Percentiles rank a stretch among this genome's conserved stretches.
phyloP scores from a whole-genome alignment of 2,329 filamentous ascomycete genomes.

The Pseudohalonectria lignicola region DNA sequence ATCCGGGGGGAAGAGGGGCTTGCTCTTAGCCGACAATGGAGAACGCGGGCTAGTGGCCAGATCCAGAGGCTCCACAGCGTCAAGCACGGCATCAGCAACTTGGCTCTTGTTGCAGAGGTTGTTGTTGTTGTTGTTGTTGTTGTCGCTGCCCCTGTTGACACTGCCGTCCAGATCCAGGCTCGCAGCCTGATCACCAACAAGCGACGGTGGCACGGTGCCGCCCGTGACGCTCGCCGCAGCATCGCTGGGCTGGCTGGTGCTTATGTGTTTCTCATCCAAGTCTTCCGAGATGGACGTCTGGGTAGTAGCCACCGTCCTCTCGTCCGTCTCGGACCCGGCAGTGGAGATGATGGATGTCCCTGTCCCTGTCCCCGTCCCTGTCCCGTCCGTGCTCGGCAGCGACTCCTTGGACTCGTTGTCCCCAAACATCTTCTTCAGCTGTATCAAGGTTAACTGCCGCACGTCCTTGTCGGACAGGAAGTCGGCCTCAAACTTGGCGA shows the following conservation, averaged over 20 bases:
- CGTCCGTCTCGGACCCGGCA: slow-evolving; percentile 28
- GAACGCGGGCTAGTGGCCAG: no score
- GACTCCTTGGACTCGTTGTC: slow-evolving; percentile 79
- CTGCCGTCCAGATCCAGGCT: background rate
- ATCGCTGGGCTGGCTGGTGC: slow-evolving; percentile 8
- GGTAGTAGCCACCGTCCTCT: slow-evolving; percentile 29
- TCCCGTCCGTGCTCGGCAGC: slow-evolving; percentile 58
- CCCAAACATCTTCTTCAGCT: slow-evolving; percentile 89
- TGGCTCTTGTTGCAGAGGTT: no score
- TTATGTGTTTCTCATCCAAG: slow-evolving; percentile 13
- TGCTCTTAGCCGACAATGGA: slow-evolving; percentile 11
- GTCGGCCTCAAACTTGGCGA: slow-evolving; percentile 82
- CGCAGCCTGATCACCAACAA: background rate
- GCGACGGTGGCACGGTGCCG: no score
- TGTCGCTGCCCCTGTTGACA: no score
- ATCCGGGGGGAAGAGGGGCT: background rate
- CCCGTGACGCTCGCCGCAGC: background rate
- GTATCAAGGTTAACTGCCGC: slow-evolving; percentile 77
- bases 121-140: no score
- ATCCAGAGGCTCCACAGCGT: slow-evolving; percentile 38
- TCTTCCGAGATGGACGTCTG: slow-evolving; percentile 12
- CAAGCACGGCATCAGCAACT: slow-evolving; percentile 22
- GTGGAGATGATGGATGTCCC: slow-evolving; percentile 10
- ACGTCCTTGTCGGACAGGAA: slow-evolving; percentile 98
- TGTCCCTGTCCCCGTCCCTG: slow-evolving; percentile 21